Conservation (phyloP, 1,284 basidiomycete genomes). For the Malassezia dermatis region DNA sequence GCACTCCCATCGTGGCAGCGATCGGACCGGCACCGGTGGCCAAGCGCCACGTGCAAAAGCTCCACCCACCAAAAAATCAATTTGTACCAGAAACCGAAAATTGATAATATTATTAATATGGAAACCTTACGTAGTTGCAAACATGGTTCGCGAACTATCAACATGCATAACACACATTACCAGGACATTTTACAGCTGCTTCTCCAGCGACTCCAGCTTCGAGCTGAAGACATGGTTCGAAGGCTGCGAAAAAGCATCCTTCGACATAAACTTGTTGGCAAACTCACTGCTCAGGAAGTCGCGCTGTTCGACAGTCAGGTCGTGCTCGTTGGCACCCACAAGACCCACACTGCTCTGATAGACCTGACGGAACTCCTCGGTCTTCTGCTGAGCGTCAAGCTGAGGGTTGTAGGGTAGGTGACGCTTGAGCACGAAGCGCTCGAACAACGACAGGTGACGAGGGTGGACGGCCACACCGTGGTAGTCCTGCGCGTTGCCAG, state of each 20-base stretch:
- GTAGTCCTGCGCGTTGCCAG: conserved; percentile 52
- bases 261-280: conserved; percentile 21
- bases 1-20: not conserved
- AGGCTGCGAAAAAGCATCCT: not conserved
- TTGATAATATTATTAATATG: not conserved
- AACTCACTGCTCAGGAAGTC: conserved; percentile 31
- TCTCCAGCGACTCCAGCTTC: conserved; percentile 16
- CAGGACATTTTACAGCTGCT: conserved; percentile 9
- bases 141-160: not conserved
- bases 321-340: conserved; percentile 14
- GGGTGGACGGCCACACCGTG: conserved; percentile 55
- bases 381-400: conserved; percentile 51
- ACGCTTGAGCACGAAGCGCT: conserved; percentile 52
- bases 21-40: not conserved
- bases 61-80: not conserved
- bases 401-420: conserved; percentile 53
- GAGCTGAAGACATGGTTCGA: conserved; percentile 1
- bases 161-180: not conserved
- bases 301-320: conserved; percentile 30
- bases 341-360: conserved; percentile 37
- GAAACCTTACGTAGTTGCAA: not conserved
- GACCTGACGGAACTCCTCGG: conserved; percentile 51
- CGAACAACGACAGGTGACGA: conserved; percentile 52
- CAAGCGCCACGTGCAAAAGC: not conserved
- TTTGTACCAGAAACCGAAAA: not conserved